These are phyloP conservation scores for Apiospora phragmitis DNA, from an alignment of 2,329 filamentous ascomycete genomes.

Conservation along the genomic window DNA sequence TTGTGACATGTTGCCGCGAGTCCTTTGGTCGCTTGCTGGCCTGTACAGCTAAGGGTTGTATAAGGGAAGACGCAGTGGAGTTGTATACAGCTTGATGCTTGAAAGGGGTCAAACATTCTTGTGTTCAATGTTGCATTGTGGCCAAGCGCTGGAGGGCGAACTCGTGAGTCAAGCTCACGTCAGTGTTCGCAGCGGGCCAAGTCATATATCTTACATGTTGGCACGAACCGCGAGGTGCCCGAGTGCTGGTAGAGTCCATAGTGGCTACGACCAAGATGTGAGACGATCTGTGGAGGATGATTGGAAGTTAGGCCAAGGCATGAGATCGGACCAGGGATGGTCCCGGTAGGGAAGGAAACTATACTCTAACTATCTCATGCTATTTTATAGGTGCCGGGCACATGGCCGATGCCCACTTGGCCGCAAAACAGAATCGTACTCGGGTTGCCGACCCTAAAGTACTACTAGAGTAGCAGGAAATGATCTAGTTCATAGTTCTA, in stretches of 20 bases:
- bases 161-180: background rate
- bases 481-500: background rate
- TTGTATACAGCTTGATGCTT: background rate
- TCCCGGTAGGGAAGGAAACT: background rate
- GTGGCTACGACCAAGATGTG: background rate
- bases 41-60: background rate
- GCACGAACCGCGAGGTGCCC: background rate
- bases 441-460: background rate
- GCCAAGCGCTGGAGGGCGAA: background rate
- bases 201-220: background rate
- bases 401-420: background rate
- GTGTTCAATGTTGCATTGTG: background rate
- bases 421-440: background rate
- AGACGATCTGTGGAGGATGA: background rate
- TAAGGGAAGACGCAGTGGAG: background rate
- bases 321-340: background rate
- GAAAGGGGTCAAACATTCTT: background rate
- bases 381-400: background rate
- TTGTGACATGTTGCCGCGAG: conserved; percentile 10
- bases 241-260: background rate
- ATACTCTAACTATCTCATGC: background rate
- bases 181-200: background rate
- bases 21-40: background rate
- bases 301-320: background rate
- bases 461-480: background rate